Percentiles rank a stretch among this genome's conserved stretches.
Evolutionary conservation across 2,329 filamentous ascomycete species (phyloP).

Genomic region (Botrytis tulipae): DNA sequence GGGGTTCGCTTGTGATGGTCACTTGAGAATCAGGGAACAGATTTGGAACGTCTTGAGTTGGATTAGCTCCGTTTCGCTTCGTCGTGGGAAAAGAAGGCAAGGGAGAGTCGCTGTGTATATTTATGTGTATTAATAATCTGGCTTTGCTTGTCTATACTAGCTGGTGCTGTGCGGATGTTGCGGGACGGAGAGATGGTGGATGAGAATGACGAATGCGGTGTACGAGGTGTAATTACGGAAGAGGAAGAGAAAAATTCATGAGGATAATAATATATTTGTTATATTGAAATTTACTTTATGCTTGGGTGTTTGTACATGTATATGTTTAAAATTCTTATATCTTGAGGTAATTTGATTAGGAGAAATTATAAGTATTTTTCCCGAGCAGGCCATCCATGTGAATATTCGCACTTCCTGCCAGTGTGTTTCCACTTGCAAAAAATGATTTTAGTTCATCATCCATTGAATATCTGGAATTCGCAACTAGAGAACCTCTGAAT

Average conservation of each 20-base stretch:
- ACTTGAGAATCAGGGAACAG: background rate
- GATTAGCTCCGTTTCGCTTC: background rate
- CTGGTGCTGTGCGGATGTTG: background rate
- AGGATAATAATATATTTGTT: background rate
- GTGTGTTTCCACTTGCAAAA: background rate
- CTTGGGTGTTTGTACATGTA: background rate
- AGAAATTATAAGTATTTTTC: background rate
- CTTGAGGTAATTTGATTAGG: accelerated
- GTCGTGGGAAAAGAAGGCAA: background rate
- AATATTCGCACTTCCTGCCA: background rate
- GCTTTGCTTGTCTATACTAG: background rate
- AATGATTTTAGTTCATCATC: background rate
- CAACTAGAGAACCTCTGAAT: background rate
- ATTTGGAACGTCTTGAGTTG: background rate
- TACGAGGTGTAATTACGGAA: background rate
- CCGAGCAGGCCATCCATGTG: background rate
- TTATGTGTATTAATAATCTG: background rate
- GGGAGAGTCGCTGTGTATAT: background rate
- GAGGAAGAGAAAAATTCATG: background rate
- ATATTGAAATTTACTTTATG: background rate
- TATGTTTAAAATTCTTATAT: background rate
- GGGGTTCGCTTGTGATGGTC: background rate
- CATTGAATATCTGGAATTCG: background rate
- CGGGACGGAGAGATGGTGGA: background rate
- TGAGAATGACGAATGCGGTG: background rate